Evolutionary conservation across 768 basidiomycete species (phyloP).

Genomic region (Clitopilus passeckerianus): DNA sequence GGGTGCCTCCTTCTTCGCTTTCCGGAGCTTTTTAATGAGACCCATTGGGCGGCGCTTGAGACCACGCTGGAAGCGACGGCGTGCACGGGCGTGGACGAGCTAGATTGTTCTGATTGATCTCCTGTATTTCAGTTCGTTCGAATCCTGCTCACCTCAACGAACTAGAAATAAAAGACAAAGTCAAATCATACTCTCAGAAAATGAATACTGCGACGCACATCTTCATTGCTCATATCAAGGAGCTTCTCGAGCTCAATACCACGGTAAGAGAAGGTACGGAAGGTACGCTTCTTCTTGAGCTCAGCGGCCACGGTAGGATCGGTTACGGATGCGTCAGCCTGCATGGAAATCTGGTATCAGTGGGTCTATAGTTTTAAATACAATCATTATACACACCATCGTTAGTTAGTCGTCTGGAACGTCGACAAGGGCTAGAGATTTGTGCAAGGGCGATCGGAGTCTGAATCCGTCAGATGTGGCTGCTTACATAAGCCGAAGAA

Average conservation of each 20-base stretch:
- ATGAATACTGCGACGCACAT: constrained; percentile 48
- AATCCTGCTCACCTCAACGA: constrained; percentile 62
- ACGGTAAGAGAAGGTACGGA: constrained; percentile 98
- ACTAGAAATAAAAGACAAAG: constrained; percentile 32
- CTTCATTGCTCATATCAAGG: constrained; percentile 93
- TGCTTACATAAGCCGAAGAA: constrained; percentile 35
- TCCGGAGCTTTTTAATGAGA: constrained; percentile 98
- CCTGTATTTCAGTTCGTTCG: neutral
- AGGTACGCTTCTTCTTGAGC: constrained; percentile 97
- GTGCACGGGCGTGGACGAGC: constrained; percentile 98
- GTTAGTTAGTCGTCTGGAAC: constrained; percentile 32
- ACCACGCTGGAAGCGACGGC: constrained; percentile 97
- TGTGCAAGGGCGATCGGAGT: constrained; percentile 18
- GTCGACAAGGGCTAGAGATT: constrained; percentile 25
- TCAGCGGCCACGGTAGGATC: constrained; percentile 93
- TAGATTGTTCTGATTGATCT: constrained; percentile 20
- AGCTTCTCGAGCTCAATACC: constrained; percentile 98
- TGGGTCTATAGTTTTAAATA: constrained; percentile 1
- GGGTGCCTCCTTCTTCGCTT: constrained; percentile 99
- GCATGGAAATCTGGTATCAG: constrained; percentile 9
- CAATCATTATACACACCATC: constrained; percentile 27
- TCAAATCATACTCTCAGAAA: neutral
- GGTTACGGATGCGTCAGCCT: constrained; percentile 84
- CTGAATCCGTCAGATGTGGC: constrained; percentile 32
- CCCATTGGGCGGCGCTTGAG: constrained; percentile 98